Evolutionary conservation across 106 monocot species (phyloP).

Genomic region (Dioscorea dumetorum): DNA sequence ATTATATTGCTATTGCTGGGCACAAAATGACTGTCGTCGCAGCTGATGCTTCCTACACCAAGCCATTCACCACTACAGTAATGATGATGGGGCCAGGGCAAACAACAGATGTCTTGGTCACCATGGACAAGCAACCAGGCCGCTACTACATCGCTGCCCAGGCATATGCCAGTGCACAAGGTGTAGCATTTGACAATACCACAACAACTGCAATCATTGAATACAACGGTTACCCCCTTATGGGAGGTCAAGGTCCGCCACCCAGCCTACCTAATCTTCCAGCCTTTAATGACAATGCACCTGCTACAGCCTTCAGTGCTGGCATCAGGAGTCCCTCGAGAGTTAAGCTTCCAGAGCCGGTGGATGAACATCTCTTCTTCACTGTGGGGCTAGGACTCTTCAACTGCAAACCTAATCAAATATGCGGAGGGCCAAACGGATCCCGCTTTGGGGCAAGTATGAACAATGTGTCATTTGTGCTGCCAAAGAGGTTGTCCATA

Average conservation of each 20-base stretch:
- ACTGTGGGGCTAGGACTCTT: conserved; percentile 53
- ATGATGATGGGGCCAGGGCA: conserved; percentile 46
- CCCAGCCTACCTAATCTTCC: conserved; percentile 43
- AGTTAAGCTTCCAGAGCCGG: conserved; percentile 35
- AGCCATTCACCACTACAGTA: conserved; percentile 40
- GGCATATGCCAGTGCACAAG: conserved; percentile 39
- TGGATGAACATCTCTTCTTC: conserved; percentile 45
- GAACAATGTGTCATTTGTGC: conserved; percentile 59
- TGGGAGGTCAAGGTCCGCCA: neutral
- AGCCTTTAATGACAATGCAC: conserved; percentile 33
- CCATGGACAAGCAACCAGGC: conserved; percentile 27
- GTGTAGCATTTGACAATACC: conserved; percentile 51
- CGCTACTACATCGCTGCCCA: conserved; percentile 74
- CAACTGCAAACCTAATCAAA: conserved; percentile 22
- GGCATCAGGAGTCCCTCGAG: conserved; percentile 22
- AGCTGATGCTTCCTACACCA: conserved; percentile 47
- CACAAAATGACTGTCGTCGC: conserved; percentile 54
- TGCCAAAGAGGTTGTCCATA: conserved; percentile 30
- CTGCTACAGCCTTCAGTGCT: conserved; percentile 21
- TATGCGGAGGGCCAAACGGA: conserved; percentile 33
- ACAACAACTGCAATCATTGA: conserved; percentile 70
- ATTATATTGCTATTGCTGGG: conserved; percentile 43
- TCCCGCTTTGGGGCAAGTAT: conserved; percentile 52
- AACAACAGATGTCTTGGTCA: conserved; percentile 56
- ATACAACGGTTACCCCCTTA: conserved; percentile 12